A percentile compares a stretch with the other conserved stretches of the same genome.
These are phyloP conservation scores for Aureobasidium namibiae DNA, from an alignment of 2,329 filamentous ascomycete genomes.

Conservation along the genomic window DNA sequence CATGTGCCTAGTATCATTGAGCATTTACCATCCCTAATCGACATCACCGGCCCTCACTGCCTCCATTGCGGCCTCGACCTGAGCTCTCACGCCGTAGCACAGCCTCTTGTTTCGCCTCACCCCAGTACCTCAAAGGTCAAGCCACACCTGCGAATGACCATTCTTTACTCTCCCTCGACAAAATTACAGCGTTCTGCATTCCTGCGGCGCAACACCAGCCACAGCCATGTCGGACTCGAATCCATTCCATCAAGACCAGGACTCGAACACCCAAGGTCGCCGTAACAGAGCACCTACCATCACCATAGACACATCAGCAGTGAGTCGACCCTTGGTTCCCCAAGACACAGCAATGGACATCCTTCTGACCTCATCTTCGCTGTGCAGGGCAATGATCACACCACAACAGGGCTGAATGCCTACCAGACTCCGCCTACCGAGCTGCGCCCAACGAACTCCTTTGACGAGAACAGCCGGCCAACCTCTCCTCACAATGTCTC, in stretches of 20 bases:
- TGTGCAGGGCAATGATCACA: constrained; percentile 12
- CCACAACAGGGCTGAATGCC: constrained; percentile 17
- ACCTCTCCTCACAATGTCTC: constrained; percentile 62
- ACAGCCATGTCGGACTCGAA: constrained; percentile 8
- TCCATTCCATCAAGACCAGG: neutral
- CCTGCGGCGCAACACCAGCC: neutral
- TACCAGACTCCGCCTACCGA: constrained; percentile 34
- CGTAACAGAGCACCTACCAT: constrained; percentile 40
- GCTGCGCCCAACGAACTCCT: constrained; percentile 48
- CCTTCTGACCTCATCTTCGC: constrained; percentile 4
- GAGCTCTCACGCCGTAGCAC: neutral
- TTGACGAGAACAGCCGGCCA: constrained; percentile 53
- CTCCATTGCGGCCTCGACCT: neutral
- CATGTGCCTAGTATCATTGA: constrained; percentile 4
- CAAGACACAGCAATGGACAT: neutral
- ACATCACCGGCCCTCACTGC: neutral
- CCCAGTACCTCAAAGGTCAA: neutral
- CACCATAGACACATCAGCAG: constrained; percentile 45
- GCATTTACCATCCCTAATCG: neutral
- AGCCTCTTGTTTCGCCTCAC: constrained; percentile 3
- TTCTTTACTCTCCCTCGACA: neutral
- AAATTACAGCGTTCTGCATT: neutral
- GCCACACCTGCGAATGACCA: constrained; percentile 2
- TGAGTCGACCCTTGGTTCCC: constrained; percentile 28
- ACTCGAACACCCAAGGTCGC: constrained; percentile 9